These are phyloP conservation scores for Verruconis gallopava DNA, from an alignment of 2,329 filamentous ascomycete genomes.

Conservation along the genomic window DNA sequence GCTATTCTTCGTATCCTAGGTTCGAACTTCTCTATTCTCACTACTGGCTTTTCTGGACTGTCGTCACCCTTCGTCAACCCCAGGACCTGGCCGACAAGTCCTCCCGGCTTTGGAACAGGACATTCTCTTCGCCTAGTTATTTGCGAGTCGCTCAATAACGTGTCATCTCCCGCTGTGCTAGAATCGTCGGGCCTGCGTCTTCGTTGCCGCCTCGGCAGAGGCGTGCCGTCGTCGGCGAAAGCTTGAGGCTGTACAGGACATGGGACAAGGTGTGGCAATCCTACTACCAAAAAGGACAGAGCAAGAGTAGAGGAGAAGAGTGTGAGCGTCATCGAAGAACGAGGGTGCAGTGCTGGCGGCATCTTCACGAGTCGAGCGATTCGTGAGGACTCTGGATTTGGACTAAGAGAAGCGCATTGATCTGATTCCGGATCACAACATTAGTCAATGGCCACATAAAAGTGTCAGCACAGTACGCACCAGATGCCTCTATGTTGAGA, in stretches of 20 bases:
- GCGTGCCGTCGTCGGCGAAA: constrained; percentile 47
- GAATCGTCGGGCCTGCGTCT: constrained; percentile 31
- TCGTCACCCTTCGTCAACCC: constrained; percentile 38
- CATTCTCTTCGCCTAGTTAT: constrained; percentile 52
- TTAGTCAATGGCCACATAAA: too few relatives aligned
- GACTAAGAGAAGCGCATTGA: too few relatives aligned
- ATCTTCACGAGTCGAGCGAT: constrained; percentile 17
- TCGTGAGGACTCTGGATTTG: too few relatives aligned
- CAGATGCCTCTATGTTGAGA: too few relatives aligned
- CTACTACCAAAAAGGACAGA: constrained; percentile 84
- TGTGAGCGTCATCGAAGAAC: constrained; percentile 83
- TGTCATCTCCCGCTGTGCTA: constrained; percentile 1
- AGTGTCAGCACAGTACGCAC: too few relatives aligned
- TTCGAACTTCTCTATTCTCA: constrained; percentile 5
- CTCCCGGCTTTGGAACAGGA: constrained; percentile 81
- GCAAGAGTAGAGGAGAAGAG: constrained; percentile 89
- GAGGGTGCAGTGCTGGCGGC: constrained; percentile 68
- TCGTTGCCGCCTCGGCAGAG: constrained; percentile 21
- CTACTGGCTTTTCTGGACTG: neutral
- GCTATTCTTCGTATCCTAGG: neutral
- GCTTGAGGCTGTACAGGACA: constrained; percentile 64
- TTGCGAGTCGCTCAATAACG: constrained; percentile 4
- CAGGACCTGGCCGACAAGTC: constrained; percentile 61
- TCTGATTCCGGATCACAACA: too few relatives aligned
- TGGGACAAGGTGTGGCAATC: constrained; percentile 76